Conservation (phyloP, 768 basidiomycete species). For the Termitomyces sp. region DNA sequence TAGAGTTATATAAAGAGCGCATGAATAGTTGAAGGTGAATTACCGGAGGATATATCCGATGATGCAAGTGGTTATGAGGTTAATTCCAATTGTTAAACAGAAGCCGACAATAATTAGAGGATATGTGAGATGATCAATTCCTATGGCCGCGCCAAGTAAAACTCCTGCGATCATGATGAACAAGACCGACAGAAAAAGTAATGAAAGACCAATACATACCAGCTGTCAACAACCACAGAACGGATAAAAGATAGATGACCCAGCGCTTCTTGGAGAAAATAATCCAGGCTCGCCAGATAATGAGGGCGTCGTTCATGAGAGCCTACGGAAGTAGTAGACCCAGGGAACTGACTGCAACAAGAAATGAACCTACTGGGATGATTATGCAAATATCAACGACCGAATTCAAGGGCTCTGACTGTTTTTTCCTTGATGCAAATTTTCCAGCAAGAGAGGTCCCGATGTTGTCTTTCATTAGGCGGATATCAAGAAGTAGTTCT, state of each 20-base stretch:
- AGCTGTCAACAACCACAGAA: background rate
- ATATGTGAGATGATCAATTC: background rate
- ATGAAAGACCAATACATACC: background rate
- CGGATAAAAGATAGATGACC: background rate
- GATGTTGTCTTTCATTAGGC: too few relatives aligned
- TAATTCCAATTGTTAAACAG: background rate
- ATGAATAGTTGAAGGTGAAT: background rate
- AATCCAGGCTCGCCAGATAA: background rate
- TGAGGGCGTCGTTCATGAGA: background rate
- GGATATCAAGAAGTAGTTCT: too few relatives aligned
- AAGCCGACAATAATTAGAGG: background rate
- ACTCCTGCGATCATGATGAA: background rate
- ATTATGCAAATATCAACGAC: too few relatives aligned
- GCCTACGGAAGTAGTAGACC: background rate
- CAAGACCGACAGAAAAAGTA: slow-evolving; percentile 25
- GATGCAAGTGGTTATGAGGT: background rate
- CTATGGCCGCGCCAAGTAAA: background rate
- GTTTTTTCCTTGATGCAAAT: too few relatives aligned
- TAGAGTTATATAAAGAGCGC: background rate
- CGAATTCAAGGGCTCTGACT: too few relatives aligned
- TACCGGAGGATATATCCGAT: background rate
- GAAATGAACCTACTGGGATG: too few relatives aligned
- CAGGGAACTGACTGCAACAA: too few relatives aligned
- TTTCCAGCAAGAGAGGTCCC: too few relatives aligned
- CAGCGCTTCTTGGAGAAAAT: background rate